Base-by-base conservation (phyloP, 164 flowering plant genomes). In the Chimonanthus praecox region DNA sequence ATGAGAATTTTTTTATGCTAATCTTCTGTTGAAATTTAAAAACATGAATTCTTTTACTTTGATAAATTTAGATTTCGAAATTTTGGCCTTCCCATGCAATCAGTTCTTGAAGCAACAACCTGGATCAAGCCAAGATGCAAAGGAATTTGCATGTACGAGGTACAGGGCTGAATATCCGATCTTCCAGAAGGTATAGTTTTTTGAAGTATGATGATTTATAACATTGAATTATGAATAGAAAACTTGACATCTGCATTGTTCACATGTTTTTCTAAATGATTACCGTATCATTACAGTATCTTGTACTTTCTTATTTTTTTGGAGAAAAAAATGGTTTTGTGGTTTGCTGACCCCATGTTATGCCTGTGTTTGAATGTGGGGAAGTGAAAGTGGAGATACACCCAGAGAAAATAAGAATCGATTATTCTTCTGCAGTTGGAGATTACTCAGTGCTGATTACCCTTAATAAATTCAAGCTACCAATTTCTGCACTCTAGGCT, bases 51-150 rank as follows among this genome's bases (percentile, higher is more conserved):
- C 47, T 10, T 4, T 60, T 11, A 44, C 47, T 44, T 50, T 18
- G 46, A 13, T 73, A 58, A 64, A 47, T 72, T 72, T 82, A 93
- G 99, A 92, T 78, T 75, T 95, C 11, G 99, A 93, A 80, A 79
- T 95, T 64, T 83, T 95, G 84, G 98, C 99, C 44, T 95, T 95
- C 82, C 99, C 99, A 0, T 95, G 99, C 85, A 95, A 95, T 67
- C 99, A 95, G 74, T 95, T 95, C 79, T 47, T 88, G 84, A 78
- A 83, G 65, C 96, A 93, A 84, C 98, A 92, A 73, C 99, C 99
- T 6, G 86, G 86, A 20, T 67, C 92, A 10, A 85, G 88, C 67
- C 70, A 89, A 70, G 88, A 89, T 10, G 90, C 84, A 49, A 71
- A 87, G 70, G 69, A 88, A 49, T 90, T 90, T 79, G 99, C 86